Percentiles rank a stretch among this genome's conserved stretches.
Conservation (phyloP, 352 stramenopile species). For the Peronospora destructor region DNA sequence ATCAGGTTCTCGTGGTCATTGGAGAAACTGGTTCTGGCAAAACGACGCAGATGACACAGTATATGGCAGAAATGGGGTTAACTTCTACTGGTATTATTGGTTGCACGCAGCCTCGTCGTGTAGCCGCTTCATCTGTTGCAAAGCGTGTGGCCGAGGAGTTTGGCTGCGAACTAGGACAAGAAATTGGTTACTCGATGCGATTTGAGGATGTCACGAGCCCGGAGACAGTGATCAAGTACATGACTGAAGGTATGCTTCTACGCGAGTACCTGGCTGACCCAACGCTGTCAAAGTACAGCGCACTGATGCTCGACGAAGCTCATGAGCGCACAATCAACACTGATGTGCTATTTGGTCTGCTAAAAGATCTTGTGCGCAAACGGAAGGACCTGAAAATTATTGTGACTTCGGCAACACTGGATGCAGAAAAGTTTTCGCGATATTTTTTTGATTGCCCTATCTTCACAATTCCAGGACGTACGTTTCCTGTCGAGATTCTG, state of each 20-base stretch:
- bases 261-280: constrained; percentile 97
- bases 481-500: constrained; percentile 96
- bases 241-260: constrained; percentile 99
- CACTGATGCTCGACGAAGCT: constrained; percentile 97
- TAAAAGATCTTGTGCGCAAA: constrained; percentile 84
- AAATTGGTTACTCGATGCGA: constrained; percentile 91
- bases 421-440: constrained; percentile 96
- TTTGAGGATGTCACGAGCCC: constrained; percentile 81
- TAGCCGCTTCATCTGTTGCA: constrained; percentile 96
- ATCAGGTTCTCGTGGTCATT: constrained; percentile 97
- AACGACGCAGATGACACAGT: constrained; percentile 99
- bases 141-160: constrained; percentile 97
- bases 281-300: constrained; percentile 90
- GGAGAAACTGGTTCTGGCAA: constrained; percentile 98
- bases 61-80: constrained; percentile 96
- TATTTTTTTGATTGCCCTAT: constrained; percentile 98
- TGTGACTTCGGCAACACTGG: constrained; percentile 91
- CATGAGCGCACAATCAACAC: constrained; percentile 98
- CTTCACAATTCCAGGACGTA: constrained; percentile 97
- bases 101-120: constrained; percentile 96
- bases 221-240: constrained; percentile 99
- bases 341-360: constrained; percentile 96
- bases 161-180: constrained; percentile 88
- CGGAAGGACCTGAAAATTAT: constrained; percentile 88
- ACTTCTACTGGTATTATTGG: constrained; percentile 95